phyloP scores from a whole-genome alignment of 2,329 filamentous ascomycete species.

The Zasmidium angulare region DNA sequence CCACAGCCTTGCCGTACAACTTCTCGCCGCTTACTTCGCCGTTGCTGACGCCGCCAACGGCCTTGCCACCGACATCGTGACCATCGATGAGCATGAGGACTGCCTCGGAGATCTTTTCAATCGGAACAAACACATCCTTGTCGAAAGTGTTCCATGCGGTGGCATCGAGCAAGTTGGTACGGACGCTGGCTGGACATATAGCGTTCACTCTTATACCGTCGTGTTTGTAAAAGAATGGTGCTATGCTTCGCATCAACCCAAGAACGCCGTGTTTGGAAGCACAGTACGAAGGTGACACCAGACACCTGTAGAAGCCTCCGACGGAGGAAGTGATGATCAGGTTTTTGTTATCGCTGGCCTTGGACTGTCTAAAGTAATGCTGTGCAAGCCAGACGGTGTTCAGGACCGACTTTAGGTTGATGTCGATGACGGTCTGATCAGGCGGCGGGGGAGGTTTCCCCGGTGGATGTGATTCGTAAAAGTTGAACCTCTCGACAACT shows the following conservation, averaged over 20 bases:
- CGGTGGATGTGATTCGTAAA: slow-evolving; percentile 25
- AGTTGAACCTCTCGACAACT: slow-evolving; percentile 44
- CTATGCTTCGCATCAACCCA: slow-evolving; percentile 52
- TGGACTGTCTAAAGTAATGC: slow-evolving; percentile 45
- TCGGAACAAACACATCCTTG: slow-evolving; percentile 35
- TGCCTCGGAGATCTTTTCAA: slow-evolving; percentile 32
- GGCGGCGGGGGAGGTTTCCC: slow-evolving; percentile 29
- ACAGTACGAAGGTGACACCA: slow-evolving; percentile 55
- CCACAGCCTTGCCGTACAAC: slow-evolving; percentile 25
- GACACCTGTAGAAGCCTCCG: slow-evolving; percentile 42
- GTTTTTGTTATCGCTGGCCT: slow-evolving; percentile 39
- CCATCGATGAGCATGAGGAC: slow-evolving; percentile 35
- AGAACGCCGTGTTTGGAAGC: slow-evolving; percentile 54
- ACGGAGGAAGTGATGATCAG: slow-evolving; percentile 50
- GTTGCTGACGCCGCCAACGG: slow-evolving; percentile 1
- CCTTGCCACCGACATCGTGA: slow-evolving; percentile 17
- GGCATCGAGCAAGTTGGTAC: slow-evolving; percentile 36
- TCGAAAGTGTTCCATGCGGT: slow-evolving; percentile 38
- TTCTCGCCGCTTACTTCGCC: slow-evolving; percentile 9
- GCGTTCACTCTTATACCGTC: slow-evolving; percentile 56
- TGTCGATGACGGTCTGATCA: slow-evolving; percentile 40
- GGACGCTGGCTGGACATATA: slow-evolving; percentile 40
- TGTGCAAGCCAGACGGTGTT: slow-evolving; percentile 40
- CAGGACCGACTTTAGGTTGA: slow-evolving; percentile 43
- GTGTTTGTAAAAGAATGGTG: slow-evolving; percentile 27